Percentiles rank a stretch among this genome's conserved stretches.
Evolutionary conservation across 2,329 filamentous ascomycete species (phyloP).

Genomic region (Alternaria brassicae): DNA sequence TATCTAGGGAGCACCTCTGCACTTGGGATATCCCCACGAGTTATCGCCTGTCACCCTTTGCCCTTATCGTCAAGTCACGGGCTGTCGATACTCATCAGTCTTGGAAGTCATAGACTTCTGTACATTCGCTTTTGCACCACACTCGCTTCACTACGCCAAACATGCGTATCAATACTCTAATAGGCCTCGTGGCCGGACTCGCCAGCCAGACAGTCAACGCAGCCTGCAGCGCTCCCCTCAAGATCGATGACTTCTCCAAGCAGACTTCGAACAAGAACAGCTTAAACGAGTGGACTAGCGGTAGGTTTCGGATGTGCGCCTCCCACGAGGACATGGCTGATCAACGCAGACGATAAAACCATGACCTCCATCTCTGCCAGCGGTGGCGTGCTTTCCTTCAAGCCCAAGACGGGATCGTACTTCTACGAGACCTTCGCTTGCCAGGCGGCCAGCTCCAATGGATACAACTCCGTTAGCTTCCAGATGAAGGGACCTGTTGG

Average conservation of each 20-base stretch:
- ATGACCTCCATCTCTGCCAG: conserved; percentile 55
- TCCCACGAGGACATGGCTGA: conserved; percentile 12
- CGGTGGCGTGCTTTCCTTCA: conserved; percentile 58
- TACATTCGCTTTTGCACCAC: conserved; percentile 49
- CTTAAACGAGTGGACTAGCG: conserved; percentile 47
- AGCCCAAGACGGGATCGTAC: conserved; percentile 58
- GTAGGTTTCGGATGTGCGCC: conserved; percentile 19
- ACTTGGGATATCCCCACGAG: conserved; percentile 21
- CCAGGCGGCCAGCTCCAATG: conserved; percentile 54
- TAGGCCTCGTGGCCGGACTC: conserved; percentile 44
- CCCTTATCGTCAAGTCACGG: conserved; percentile 22
- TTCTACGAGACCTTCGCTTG: conserved; percentile 63
- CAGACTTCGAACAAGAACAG: conserved; percentile 48
- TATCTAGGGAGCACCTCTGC: conserved; percentile 28
- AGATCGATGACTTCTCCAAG: conserved; percentile 51
- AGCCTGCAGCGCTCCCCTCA: conserved; percentile 46
- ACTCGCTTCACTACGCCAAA: conserved; percentile 34
- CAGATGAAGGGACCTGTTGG: conserved; percentile 55
- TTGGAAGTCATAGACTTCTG: conserved; percentile 45
- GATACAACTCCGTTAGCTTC: conserved; percentile 59
- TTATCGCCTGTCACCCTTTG: conserved; percentile 27
- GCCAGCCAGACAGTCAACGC: conserved; percentile 36
- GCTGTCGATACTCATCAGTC: conserved; percentile 24
- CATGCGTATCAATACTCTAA: conserved; percentile 42
- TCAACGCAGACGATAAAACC: conserved; percentile 56